These are phyloP conservation scores for Keqinozyma sinolaborantium DNA, from an alignment of 1,139 yeast species.

Conservation along the genomic window DNA sequence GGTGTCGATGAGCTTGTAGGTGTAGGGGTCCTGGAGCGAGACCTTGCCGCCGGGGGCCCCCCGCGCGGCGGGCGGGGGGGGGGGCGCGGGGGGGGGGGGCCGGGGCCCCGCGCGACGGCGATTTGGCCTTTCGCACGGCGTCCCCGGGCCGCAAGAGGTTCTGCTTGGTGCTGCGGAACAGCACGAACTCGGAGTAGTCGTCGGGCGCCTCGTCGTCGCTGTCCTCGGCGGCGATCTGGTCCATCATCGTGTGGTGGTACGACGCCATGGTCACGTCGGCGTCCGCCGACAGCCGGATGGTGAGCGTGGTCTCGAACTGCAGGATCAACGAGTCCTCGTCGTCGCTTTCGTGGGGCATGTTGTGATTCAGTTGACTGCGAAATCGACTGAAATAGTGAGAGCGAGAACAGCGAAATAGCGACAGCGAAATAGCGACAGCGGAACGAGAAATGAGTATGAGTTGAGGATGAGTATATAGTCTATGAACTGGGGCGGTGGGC, in stretches of 20 bases:
- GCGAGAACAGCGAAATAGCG: too few species aligned
- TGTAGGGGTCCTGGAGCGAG: constrained; percentile 63
- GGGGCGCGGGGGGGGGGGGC: too few species aligned
- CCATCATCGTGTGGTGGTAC: constrained; percentile 26
- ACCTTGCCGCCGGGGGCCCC: constrained; percentile 66
- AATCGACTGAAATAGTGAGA: too few species aligned
- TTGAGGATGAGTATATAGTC: too few species aligned
- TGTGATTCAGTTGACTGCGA: too few species aligned
- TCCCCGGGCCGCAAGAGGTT: not conserved
- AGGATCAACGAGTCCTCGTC: constrained; percentile 46
- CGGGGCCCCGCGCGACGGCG: too few species aligned
- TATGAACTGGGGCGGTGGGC: constrained; percentile 11
- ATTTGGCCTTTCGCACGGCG: constrained; percentile 1
- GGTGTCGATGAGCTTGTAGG: constrained; percentile 43
- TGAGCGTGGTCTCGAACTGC: constrained; percentile 46
- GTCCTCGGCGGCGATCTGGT: constrained; percentile 31
- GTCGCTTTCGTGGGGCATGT: constrained; percentile 20
- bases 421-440: too few species aligned
- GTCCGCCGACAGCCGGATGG: constrained; percentile 42
- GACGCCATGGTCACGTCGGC: constrained; percentile 41
- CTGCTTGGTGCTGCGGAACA: constrained; percentile 1
- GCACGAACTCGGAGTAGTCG: constrained; percentile 1
- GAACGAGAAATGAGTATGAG: too few species aligned
- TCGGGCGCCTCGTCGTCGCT: constrained; percentile 29
- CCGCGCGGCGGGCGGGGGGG: constrained; percentile 57